A percentile compares a stretch with the other conserved stretches of the same genome.
Evolutionary conservation across 2,329 filamentous ascomycete genomes (phyloP).

Genomic region (Diplodia mutila): DNA sequence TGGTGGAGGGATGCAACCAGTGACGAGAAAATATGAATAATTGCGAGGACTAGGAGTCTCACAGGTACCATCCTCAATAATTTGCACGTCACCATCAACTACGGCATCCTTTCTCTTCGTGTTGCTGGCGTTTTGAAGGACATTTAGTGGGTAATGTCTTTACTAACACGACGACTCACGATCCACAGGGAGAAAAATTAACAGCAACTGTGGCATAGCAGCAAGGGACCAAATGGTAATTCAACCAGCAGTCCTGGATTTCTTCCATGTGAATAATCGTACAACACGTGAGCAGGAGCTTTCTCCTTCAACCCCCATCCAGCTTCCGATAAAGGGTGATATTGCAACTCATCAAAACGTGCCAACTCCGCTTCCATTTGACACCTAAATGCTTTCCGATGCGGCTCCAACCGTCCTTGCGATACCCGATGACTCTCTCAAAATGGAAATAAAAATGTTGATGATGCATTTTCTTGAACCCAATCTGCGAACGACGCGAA

Average conservation of each 20-base stretch:
- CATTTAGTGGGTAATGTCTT: background rate
- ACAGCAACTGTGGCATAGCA: background rate
- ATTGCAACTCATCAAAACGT: background rate
- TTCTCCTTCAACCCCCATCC: no score
- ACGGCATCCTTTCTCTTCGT: background rate
- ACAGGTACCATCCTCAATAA: background rate
- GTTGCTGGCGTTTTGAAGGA: background rate
- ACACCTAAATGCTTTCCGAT: slow-evolving; percentile 6
- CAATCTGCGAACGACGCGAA: background rate
- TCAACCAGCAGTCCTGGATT: background rate
- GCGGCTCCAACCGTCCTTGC: background rate
- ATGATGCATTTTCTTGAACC: background rate
- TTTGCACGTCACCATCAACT: background rate
- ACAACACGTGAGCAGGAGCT: background rate
- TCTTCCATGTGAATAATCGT: slow-evolving; percentile 8
- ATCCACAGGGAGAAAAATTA: background rate
- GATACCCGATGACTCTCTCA: background rate
- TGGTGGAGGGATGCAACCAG: background rate
- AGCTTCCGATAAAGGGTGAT: background rate
- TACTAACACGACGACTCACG: no score
- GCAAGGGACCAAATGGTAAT: background rate
- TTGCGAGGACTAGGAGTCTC: background rate
- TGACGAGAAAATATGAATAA: background rate
- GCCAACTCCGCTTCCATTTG: background rate
- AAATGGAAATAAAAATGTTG: background rate